Evolutionary conservation across 768 basidiomycete genomes (phyloP), one percentile per base, ranked within the genome.

Genomic region (Tulasnella sp.): DNA sequence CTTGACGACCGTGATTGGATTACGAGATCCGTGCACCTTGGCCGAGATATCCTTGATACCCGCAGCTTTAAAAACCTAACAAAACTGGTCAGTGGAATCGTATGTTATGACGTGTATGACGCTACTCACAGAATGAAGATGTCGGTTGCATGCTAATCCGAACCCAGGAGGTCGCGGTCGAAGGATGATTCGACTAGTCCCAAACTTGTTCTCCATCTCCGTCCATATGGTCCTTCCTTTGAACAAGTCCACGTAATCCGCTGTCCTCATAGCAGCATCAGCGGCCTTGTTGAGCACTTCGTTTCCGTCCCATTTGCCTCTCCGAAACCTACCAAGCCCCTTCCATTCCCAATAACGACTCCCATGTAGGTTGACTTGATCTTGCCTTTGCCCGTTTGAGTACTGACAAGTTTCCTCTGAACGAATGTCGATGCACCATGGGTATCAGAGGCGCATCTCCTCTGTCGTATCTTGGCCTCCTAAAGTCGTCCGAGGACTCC

Each of bases 171-270:
- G 82, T 28, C 83, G 72, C 0, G 83, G 85, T 22, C 93, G 76
- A 60, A 98, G 66, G 57, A 85, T 74, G 56, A 98, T 71, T 55
- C 74, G 73, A 5, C 87, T 90, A 12, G 84, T 71, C 15, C 91
- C 89, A 56, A 88, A 79, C 68, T 98, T 99, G 56, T 71, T 71
- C 46, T 75, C 70, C 70, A 92, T 77, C 46, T 90, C 84, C 19
- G 89, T 88, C 86, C 88, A 96, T 15, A 95, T 72, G n/a, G 95
- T 98, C 45, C 95, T 76, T 56, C 78, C 71, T 65, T 99, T 93
- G 66, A 90, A 96, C n/a, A 89, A 78, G 57, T 86, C 83, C 48
- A 99, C 88, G 60, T 72, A 82, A 65, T 96, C 66, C n/a, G 82
- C 74, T 61, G 81, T 84, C 56, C 81, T 74, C 25, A 93, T 71